These are phyloP conservation scores for Sugiyamaella grinbergsii DNA, from an alignment of 1,139 yeast genomes.

Conservation along the genomic window DNA sequence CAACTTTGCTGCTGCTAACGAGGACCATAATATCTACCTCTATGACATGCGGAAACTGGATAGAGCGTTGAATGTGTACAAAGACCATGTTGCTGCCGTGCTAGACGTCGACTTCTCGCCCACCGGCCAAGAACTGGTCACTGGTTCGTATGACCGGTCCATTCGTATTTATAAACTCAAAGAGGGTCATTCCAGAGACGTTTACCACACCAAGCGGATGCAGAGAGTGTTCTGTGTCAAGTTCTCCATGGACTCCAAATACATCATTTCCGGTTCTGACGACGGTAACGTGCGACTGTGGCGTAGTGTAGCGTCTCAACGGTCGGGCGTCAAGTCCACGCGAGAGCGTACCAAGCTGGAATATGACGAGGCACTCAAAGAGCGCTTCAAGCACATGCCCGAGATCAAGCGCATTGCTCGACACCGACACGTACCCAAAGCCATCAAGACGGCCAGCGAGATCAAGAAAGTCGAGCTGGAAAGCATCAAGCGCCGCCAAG, in stretches of 20 bases:
- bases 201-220: constrained; percentile 97
- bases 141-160: constrained; percentile 94
- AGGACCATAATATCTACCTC: constrained; percentile 91
- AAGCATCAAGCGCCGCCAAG: constrained; percentile 76
- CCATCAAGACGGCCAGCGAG: constrained; percentile 49
- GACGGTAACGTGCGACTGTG: constrained; percentile 94
- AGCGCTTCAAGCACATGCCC: constrained; percentile 94
- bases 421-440: constrained; percentile 60
- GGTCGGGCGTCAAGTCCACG: constrained; percentile 78
- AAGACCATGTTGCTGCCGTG: constrained; percentile 96
- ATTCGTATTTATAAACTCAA: constrained; percentile 72
- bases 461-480: constrained; percentile 74
- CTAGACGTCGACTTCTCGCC: constrained; percentile 95
- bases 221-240: constrained; percentile 86
- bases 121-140: constrained; percentile 93
- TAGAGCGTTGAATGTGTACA: constrained; percentile 77
- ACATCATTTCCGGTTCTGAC: constrained; percentile 88
- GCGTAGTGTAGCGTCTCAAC: constrained; percentile 84
- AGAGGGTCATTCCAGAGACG: constrained; percentile 91
- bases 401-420: constrained; percentile 86
- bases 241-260: constrained; percentile 84
- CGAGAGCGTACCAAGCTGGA: constrained; percentile 82
- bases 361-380: constrained; percentile 88
- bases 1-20: constrained; percentile 87
- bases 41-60: constrained; percentile 95